Percentiles rank a stretch among this genome's conserved stretches.
These are phyloP conservation scores for Fusarium sublunatum DNA, from an alignment of 2,329 filamentous ascomycete species.

Conservation along the genomic window DNA sequence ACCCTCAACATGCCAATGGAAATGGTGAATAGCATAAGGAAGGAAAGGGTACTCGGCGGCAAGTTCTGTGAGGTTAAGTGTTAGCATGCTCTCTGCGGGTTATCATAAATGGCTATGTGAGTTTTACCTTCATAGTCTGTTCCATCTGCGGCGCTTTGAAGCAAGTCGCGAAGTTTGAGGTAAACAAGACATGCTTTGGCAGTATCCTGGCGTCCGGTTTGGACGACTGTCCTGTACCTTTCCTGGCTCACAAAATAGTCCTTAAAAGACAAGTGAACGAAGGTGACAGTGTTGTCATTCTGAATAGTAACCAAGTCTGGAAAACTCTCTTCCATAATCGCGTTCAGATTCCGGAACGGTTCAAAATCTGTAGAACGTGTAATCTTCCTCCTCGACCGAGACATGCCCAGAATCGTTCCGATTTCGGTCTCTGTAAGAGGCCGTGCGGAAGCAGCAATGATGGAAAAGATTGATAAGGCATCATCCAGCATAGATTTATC, in stretches of 20 bases:
- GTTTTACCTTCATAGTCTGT: not conserved
- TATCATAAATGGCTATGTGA: not conserved
- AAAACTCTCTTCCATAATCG: slow-evolving; percentile 1
- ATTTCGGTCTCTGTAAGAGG: slow-evolving; percentile 4
- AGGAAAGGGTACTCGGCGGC: not conserved
- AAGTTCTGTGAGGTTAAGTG: not conserved
- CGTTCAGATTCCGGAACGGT: not conserved
- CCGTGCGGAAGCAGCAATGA: slow-evolving; percentile 1
- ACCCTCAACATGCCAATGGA: not conserved
- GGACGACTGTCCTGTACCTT: not conserved
- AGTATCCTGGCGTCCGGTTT: not conserved
- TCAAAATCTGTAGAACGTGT: not conserved
- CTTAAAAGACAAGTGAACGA: slow-evolving; percentile 10
- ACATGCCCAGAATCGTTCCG: slow-evolving; percentile 1
- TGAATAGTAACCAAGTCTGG: slow-evolving; percentile 5
- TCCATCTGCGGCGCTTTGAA: not conserved
- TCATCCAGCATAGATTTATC: not conserved
- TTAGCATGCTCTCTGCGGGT: not conserved
- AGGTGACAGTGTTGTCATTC: slow-evolving; percentile 3
- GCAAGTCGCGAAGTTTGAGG: not conserved
- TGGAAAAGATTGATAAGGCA: slow-evolving; percentile 1
- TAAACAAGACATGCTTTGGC: not conserved
- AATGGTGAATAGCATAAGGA: not conserved
- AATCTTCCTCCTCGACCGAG: not conserved
- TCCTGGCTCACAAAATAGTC: slow-evolving; percentile 4